Conservation (phyloP, 2,329 filamentous ascomycete species). For the Samsoniella hepiali region DNA sequence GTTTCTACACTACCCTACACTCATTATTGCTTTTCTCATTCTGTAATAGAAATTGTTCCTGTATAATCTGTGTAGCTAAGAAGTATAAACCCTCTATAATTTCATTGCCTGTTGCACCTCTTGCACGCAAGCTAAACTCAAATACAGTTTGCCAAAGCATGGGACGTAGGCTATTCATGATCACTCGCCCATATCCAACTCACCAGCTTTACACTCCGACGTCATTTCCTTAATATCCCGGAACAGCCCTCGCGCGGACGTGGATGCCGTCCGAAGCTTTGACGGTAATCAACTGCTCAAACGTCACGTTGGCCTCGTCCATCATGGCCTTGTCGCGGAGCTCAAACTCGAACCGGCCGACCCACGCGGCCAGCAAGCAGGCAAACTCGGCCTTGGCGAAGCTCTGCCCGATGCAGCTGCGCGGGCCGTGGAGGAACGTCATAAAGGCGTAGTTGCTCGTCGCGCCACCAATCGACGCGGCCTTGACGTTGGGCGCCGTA, state of each 20-base stretch:
- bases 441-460: conserved; percentile 67
- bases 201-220: too few relatives aligned
- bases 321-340: not conserved
- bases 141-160: too few relatives aligned
- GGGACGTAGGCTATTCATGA: too few relatives aligned
- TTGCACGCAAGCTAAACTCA: too few relatives aligned
- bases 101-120: too few relatives aligned
- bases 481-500: conserved; percentile 41
- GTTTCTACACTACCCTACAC: too few relatives aligned
- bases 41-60: too few relatives aligned
- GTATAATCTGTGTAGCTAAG: too few relatives aligned
- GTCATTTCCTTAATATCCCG: not conserved
- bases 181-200: too few relatives aligned
- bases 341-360: conserved; percentile 31
- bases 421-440: conserved; percentile 79
- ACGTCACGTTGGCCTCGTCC: conserved; percentile 5
- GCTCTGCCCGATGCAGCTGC: conserved; percentile 74
- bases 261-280: not conserved
- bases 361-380: conserved; percentile 65
- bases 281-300: conserved; percentile 11
- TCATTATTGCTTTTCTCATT: too few relatives aligned
- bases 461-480: conserved; percentile 63
- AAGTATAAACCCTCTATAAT: too few relatives aligned
- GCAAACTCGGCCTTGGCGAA: conserved; percentile 74
- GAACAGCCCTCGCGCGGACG: not conserved